Conservation (phyloP, 2,329 filamentous ascomycete genomes). For the Periglandula ipomoeae region DNA sequence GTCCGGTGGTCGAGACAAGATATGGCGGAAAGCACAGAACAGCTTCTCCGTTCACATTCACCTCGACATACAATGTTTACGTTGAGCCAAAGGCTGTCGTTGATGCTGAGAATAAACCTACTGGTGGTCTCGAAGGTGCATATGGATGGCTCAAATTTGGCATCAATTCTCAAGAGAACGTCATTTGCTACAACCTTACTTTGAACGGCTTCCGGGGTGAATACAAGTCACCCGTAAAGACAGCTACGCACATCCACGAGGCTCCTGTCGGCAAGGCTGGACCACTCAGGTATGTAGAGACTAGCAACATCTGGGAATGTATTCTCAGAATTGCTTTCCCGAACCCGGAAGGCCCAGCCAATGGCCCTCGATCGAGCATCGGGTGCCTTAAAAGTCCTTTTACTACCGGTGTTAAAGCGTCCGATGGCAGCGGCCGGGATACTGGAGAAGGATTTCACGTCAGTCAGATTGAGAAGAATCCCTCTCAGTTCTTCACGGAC, state of each 20-base stretch:
- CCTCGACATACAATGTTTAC: slow-evolving; percentile 1
- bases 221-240: slow-evolving; percentile 39
- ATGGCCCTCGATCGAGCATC: slow-evolving; percentile 25
- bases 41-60: background rate
- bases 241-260: slow-evolving; percentile 48
- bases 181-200: slow-evolving; percentile 42
- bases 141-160: slow-evolving; percentile 42
- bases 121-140: slow-evolving; percentile 33
- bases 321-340: slow-evolving; percentile 39
- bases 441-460: slow-evolving; percentile 37
- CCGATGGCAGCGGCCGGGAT: slow-evolving; percentile 17
- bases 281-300: slow-evolving; percentile 36
- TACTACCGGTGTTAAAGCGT: slow-evolving; percentile 20
- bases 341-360: slow-evolving; percentile 31
- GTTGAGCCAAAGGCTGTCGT: background rate
- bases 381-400: slow-evolving; percentile 32
- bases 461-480: slow-evolving; percentile 39
- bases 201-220: slow-evolving; percentile 38
- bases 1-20: background rate
- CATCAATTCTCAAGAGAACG: slow-evolving; percentile 36
- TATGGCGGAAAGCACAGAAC: background rate
- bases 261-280: slow-evolving; percentile 34
- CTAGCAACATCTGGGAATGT: too few relatives aligned
- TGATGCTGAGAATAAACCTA: slow-evolving; percentile 9
- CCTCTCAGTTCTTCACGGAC: slow-evolving; percentile 42